Base-by-base conservation (phyloP, 345 rosid genomes). In the Geranium brycei region DNA sequence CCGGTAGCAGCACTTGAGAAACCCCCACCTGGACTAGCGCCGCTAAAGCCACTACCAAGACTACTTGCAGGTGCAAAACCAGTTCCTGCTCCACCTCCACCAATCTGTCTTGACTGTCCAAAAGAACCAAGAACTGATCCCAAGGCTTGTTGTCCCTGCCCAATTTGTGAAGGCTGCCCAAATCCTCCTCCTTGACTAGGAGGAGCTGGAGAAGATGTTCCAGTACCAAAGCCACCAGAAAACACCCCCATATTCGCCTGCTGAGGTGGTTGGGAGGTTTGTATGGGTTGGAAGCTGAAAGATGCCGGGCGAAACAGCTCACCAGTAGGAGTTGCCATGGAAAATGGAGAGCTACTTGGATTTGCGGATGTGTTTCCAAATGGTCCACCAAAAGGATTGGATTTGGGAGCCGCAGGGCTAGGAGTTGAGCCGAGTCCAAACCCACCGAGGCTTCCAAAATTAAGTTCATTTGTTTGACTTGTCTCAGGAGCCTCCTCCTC, bases 51-150 rank as follows among this genome's bases (percentile, higher is more conserved):
- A 62, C 84, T 77, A 41, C 76, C 80, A 69, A 85, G 80, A 65
- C 82, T 72, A 62, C 79, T 69, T 11, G 83, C 76, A 70, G 91
- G 69, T 68, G 79, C 85, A 73, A 80, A 78, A 30, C 89, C 84
- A 78, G 81, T 69, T 53, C 83, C 87, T 31, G 91, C 70, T 47
- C 81, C 66, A 75, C 88, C 86, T 67, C 77, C 16, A 64, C 96
- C 96, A 10, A 93, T 32, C 79, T 93, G 97, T 69, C 97, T 82
- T 1, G 96, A 88, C 83, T 91, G 97, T 51, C 99, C 97, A 81
- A 93, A 93, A 68, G 95, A 53, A 70, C 99, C 96, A 51, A 93
- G 96, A 75, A 90, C 95, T 4, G 99, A 85, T 64, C 92, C 97
- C 68, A 90, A 72, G 64, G 95, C 95, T 75, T 85, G 92, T 72